phyloP scores from a whole-genome alignment of 2,329 filamentous ascomycete species.

The Pseudogymnoascus sp. region DNA sequence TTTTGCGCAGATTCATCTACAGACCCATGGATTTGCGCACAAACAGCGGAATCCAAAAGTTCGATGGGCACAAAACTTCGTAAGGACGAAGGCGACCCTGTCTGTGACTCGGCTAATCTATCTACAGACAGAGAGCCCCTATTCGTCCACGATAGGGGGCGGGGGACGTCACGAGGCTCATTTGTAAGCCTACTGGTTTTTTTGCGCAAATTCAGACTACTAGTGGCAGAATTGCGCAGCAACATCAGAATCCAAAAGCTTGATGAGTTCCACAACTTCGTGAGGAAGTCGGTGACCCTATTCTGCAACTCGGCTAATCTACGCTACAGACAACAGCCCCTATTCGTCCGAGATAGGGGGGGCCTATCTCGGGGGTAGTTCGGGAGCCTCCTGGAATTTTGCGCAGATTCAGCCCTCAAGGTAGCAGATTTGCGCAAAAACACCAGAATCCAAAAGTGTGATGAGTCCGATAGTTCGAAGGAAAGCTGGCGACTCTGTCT shows the following conservation, averaged over 20 bases:
- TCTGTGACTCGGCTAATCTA: neutral
- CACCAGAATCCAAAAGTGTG: neutral
- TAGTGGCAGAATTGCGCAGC: neutral
- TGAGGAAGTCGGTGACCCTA: neutral
- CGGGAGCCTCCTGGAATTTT: neutral
- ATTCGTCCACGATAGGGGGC: too few species aligned
- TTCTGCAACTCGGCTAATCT: neutral
- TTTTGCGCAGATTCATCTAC: neutral
- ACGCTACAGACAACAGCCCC: neutral
- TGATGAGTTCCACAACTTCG: neutral
- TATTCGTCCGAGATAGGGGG: neutral
- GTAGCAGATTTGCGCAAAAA: neutral
- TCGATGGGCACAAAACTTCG: neutral
- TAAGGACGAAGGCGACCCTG: neutral
- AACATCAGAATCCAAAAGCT: neutral
- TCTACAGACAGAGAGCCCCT: too few species aligned
- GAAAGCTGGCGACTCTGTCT: neutral
- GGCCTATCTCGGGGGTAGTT: too few species aligned
- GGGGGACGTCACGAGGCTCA: too few species aligned
- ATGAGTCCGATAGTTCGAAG: neutral
- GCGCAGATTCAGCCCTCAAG: neutral
- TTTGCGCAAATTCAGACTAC: neutral
- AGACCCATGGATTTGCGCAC: neutral
- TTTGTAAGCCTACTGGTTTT: too few species aligned
- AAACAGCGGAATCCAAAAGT: neutral